Evolutionary conservation across 768 basidiomycete genomes (phyloP).

Genomic region (Boletus insuetus): DNA sequence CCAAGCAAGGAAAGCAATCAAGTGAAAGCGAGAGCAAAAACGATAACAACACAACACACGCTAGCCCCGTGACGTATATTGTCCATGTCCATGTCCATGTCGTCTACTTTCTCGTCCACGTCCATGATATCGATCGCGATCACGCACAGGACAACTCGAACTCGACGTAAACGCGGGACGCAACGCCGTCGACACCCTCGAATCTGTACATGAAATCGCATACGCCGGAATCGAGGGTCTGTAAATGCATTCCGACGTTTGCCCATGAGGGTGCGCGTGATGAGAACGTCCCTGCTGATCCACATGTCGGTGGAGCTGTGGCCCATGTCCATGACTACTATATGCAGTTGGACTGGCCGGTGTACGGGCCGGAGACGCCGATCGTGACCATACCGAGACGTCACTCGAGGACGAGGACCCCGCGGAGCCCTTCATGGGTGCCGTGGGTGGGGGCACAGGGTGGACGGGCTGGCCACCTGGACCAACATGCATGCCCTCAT

Average conservation of each 20-base stretch:
- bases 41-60: not conserved
- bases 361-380: slow-evolving; percentile 24
- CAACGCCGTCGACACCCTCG: slow-evolving; percentile 33
- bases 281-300: slow-evolving; percentile 20
- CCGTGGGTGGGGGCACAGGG: slow-evolving; percentile 1
- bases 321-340: slow-evolving; percentile 1
- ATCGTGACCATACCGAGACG: slow-evolving; percentile 25
- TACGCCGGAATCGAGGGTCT: slow-evolving; percentile 32
- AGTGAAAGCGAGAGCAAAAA: not conserved
- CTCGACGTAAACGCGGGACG: slow-evolving; percentile 33
- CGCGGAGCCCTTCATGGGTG: slow-evolving; percentile 13
- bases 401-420: slow-evolving; percentile 26
- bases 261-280: slow-evolving; percentile 5
- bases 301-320: slow-evolving; percentile 18
- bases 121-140: slow-evolving; percentile 19
- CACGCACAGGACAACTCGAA: slow-evolving; percentile 15
- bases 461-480: not conserved
- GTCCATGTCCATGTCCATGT: slow-evolving; percentile 14
- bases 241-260: slow-evolving; percentile 25
- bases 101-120: slow-evolving; percentile 18
- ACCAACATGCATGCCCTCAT: slow-evolving; percentile 14
- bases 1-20: not conserved
- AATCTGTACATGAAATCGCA: slow-evolving; percentile 32
- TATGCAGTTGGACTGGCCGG: slow-evolving; percentile 3
- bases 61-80: slow-evolving; percentile 14